Evolutionary conservation across 1,284 basidiomycete genomes (phyloP).

Genomic region (Malassezia slooffiae): DNA sequence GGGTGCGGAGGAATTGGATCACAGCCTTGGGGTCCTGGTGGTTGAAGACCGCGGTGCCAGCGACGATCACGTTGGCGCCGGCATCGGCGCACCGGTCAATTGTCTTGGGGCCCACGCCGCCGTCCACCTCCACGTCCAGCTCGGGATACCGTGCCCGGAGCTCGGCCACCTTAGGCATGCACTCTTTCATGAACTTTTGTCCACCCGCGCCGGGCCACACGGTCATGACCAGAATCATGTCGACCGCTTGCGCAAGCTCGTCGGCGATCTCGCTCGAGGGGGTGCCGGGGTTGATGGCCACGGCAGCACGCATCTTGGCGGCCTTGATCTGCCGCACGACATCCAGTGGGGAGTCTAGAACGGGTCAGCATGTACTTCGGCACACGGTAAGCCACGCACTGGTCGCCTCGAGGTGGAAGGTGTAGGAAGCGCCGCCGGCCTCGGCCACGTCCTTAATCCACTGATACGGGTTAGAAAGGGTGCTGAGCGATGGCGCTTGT

Average conservation of each 20-base stretch:
- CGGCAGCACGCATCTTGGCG: constrained; percentile 41
- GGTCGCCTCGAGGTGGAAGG: constrained; percentile 86
- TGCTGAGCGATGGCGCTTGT: not conserved
- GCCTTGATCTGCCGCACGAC: constrained; percentile 41
- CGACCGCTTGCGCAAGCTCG: constrained; percentile 38
- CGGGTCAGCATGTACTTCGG: not conserved
- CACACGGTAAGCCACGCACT: constrained; percentile 51
- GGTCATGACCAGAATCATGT: constrained; percentile 47
- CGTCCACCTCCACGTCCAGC: constrained; percentile 88
- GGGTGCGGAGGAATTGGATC: constrained; percentile 29
- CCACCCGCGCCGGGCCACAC: constrained; percentile 56
- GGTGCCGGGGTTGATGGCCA: constrained; percentile 45
- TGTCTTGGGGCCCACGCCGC: constrained; percentile 84
- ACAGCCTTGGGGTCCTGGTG: constrained; percentile 60
- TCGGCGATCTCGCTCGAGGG: constrained; percentile 40
- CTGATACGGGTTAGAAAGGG: constrained; percentile 50
- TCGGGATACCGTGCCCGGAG: constrained; percentile 78
- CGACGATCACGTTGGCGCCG: constrained; percentile 82
- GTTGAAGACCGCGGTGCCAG: constrained; percentile 89
- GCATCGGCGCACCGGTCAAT: constrained; percentile 80
- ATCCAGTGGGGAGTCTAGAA: constrained; percentile 50
- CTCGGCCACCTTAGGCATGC: constrained; percentile 79
- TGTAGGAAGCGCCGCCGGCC: constrained; percentile 87
- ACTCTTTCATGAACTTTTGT: constrained; percentile 89
- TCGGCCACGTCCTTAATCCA: constrained; percentile 94